These are phyloP conservation scores for Magnolia officinalis DNA, from an alignment of 164 flowering plant genomes.

Conservation along the genomic window DNA sequence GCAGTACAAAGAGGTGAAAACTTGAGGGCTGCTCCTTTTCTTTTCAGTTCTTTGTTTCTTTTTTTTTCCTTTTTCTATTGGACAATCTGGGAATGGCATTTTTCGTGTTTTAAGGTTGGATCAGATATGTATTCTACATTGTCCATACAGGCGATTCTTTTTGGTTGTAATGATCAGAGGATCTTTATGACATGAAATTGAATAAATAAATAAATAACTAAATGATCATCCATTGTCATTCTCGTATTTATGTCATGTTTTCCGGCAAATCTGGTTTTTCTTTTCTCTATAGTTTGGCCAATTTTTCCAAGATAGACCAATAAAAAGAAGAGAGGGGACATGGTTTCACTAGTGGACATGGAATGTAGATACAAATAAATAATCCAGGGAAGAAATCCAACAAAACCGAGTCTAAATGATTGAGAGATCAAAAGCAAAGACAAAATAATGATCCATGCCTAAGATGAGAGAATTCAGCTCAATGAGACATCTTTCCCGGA, in stretches of 20 bases:
- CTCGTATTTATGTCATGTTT: neutral
- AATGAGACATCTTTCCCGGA: too few species aligned
- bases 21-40: neutral
- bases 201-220: neutral
- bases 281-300: neutral
- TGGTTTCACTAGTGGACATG: too few species aligned
- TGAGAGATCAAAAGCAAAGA: too few species aligned
- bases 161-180: neutral
- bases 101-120: neutral
- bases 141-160: neutral
- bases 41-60: too few species aligned
- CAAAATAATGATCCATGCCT: too few species aligned
- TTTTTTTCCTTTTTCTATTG: neutral
- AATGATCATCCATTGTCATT: neutral
- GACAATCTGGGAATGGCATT: neutral
- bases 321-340: too few species aligned
- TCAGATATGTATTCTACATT: neutral
- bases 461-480: too few species aligned
- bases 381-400: too few species aligned
- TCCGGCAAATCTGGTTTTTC: neutral
- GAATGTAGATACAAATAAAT: too few species aligned
- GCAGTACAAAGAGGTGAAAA: conserved; percentile 53
- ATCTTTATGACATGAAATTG: neutral
- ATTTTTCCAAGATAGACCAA: neutral
- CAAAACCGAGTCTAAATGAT: too few species aligned